Evolutionary conservation across 352 stramenopile genomes (phyloP), one percentile per base, ranked within the genome.

Genomic region (Phytophthora boehmeriae): DNA sequence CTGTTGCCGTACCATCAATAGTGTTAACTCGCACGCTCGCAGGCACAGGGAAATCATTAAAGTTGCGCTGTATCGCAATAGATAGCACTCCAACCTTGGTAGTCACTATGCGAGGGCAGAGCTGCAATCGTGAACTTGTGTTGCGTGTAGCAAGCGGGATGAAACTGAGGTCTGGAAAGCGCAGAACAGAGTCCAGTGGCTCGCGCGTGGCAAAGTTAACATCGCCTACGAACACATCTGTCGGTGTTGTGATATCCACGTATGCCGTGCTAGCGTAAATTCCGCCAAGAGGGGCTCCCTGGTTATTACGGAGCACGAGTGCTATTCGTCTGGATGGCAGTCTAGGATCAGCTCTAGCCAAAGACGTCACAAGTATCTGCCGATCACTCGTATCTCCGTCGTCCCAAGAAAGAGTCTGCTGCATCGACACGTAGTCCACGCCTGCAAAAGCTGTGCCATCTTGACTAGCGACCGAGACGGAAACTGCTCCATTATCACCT

Each of bases 341-440:
- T 13, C 77, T 52, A 35, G 66, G 75, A 38, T 73, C 54, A 19
- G 79, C 58, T n/a, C 70, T 77, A 1, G 17, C 2, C 8, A 87
- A 47, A 5, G 75, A 71, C 19, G 66, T 55, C 1, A 92, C 56
- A 20, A 90, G 45, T 27, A 94, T 67, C 28, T 70, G 55, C 46
- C 81, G 72, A 17, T 86, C 80, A 14, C 56, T 71, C 0, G 52
- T 47, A 45, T 92, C 85, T 5, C 83, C 83, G 0, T 90, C 69
- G 3, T 52, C 45, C 85, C 85, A 94, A 25, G 30, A 48, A 8
- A 94, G 2, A 0, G 56, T 48, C 44, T 63, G 47, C 6, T 71
- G 44, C 2, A 90, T 25, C 11, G 68, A 38, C 22, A 72, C 54
- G 53, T 86, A 94, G 61, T 94, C 81, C 13, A 88, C 36, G 2